These are phyloP conservation scores for Ilex aquifolium DNA, from an alignment of 257 asterid species.

Conservation along the genomic window DNA sequence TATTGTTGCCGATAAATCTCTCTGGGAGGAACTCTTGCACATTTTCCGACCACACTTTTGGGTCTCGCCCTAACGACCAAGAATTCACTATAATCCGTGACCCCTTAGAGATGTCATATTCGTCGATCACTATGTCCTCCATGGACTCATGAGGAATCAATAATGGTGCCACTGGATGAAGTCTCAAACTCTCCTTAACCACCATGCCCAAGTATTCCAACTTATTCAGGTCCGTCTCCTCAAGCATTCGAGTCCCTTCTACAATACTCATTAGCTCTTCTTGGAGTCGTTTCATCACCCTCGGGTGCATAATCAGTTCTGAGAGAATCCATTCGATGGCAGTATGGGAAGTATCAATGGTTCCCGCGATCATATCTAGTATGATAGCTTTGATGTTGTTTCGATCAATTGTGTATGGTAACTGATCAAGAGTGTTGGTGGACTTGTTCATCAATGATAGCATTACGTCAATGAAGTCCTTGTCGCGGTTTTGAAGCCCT, in stretches of 20 bases:
- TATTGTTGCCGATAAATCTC: no score
- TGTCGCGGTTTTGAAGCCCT: neutral
- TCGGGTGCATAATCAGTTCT: slow-evolving; percentile 7
- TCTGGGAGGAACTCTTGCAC: no score
- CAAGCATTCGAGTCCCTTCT: neutral
- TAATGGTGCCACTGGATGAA: slow-evolving; percentile 13
- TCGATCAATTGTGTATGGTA: slow-evolving; percentile 4
- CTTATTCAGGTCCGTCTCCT: slow-evolving; percentile 5
- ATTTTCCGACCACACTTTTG: neutral
- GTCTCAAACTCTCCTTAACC: slow-evolving; percentile 9
- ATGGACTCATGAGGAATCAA: slow-evolving; percentile 12
- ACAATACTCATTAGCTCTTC: neutral
- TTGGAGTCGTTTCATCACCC: slow-evolving; percentile 7
- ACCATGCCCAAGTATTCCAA: slow-evolving; percentile 13
- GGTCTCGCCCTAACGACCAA: slow-evolving; percentile 12
- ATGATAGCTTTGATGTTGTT: slow-evolving; percentile 12
- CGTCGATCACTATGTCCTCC: slow-evolving; percentile 4
- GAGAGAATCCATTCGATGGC: slow-evolving; percentile 12
- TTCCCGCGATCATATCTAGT: slow-evolving; percentile 9
- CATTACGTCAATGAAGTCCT: slow-evolving; percentile 5
- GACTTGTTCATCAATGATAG: neutral
- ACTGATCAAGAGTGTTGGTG: neutral
- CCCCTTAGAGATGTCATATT: slow-evolving; percentile 3
- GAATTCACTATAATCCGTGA: neutral
- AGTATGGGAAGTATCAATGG: slow-evolving; percentile 15